phyloP scores from a whole-genome alignment of 345 rosid species.

The Punica granatum region DNA sequence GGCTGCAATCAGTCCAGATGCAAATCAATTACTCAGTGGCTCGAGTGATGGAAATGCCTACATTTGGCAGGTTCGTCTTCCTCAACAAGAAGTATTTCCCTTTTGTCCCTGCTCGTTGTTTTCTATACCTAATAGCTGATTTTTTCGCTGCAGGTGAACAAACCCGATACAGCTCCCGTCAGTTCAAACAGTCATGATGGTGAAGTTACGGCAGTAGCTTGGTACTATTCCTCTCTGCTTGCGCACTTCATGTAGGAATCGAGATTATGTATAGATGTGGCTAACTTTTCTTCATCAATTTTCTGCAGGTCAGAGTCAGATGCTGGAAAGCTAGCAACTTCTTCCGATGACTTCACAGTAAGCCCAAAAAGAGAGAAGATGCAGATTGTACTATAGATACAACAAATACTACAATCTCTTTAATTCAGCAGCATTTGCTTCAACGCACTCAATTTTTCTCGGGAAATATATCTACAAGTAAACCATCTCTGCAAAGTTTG shows the following conservation, averaged over 20 bases:
- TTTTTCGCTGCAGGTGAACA: constrained; percentile 47
- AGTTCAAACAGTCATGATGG: constrained; percentile 56
- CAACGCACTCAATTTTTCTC: neutral
- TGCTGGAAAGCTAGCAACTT: constrained; percentile 61
- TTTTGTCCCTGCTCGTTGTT: neutral
- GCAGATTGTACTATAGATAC: neutral
- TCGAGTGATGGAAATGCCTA: constrained; percentile 82
- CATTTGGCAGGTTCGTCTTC: constrained; percentile 74
- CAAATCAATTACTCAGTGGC: constrained; percentile 67
- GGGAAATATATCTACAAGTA: neutral
- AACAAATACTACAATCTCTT: neutral
- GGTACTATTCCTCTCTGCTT: constrained; percentile 35
- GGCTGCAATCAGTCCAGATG: constrained; percentile 94
- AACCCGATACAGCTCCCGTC: constrained; percentile 54
- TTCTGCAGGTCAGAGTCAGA: constrained; percentile 55
- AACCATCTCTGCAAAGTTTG: neutral
- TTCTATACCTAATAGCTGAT: constrained; percentile 4
- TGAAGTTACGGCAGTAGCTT: constrained; percentile 89
- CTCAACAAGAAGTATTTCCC: neutral
- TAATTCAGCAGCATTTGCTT: neutral
- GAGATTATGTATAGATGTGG: neutral
- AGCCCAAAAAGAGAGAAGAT: constrained; percentile 3
- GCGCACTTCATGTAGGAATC: constrained; percentile 2
- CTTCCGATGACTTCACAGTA: constrained; percentile 85
- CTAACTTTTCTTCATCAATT: neutral